A percentile compares a stretch with the other conserved stretches of the same genome.
phyloP scores from a whole-genome alignment of 331 rosid genomes.

The Rhamnella rubrinervis region DNA sequence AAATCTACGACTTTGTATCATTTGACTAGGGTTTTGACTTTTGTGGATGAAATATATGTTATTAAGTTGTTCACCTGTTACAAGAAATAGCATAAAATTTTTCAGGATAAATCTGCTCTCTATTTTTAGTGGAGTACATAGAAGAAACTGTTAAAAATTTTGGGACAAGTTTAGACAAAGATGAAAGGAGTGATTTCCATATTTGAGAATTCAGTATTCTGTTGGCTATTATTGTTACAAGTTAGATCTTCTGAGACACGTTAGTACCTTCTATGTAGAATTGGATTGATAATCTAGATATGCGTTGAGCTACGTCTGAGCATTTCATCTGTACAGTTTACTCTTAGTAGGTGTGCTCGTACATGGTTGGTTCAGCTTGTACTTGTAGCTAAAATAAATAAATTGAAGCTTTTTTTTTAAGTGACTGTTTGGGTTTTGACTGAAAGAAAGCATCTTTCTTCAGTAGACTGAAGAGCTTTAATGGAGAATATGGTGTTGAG shows the following conservation, averaged over 20 bases:
- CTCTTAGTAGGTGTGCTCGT: background rate
- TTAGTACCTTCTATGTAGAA: background rate
- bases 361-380: background rate
- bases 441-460: background rate
- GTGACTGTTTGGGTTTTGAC: background rate
- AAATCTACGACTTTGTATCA: background rate
- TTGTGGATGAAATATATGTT: background rate
- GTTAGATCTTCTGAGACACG: background rate
- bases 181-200: background rate
- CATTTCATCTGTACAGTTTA: background rate
- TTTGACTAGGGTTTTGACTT: background rate
- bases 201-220: conserved; percentile 4
- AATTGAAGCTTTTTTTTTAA: background rate
- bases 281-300: background rate
- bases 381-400: background rate
- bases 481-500: background rate
- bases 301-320: background rate
- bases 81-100: too few species aligned
- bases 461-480: conserved; percentile 15
- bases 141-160: too few species aligned
- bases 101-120: too few species aligned
- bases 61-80: too few species aligned
- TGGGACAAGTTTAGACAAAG: too few species aligned
- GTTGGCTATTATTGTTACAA: background rate
- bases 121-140: too few species aligned